Conservation (phyloP, 2,329 filamentous ascomycete genomes). For the Fusarium virguliforme region DNA sequence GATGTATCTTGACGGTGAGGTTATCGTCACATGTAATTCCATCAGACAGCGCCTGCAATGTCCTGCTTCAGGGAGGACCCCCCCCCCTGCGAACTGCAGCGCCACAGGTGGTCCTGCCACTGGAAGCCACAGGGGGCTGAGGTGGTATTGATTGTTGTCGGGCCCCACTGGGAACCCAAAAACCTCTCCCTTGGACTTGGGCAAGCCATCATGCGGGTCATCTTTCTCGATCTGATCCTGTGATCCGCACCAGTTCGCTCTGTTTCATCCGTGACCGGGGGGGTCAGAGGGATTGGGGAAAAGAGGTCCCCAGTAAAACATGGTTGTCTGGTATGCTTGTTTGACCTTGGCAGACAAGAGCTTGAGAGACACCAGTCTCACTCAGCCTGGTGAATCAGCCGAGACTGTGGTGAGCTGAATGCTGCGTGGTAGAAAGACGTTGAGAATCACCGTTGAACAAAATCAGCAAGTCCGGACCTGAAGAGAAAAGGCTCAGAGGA, state of each 20-base stretch:
- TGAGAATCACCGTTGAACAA: background rate
- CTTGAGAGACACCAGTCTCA: slow-evolving; percentile 5
- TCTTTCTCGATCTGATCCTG: slow-evolving; percentile 31
- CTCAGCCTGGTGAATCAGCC: slow-evolving; percentile 3
- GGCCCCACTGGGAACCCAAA: background rate
- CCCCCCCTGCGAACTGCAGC: slow-evolving; percentile 13
- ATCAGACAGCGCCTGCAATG: slow-evolving; percentile 12
- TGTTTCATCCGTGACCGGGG: slow-evolving; percentile 34
- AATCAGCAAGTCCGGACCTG: background rate
- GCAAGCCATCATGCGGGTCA: slow-evolving; percentile 28
- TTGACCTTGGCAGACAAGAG: background rate
- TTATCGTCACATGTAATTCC: slow-evolving; percentile 38
- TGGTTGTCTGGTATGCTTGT: slow-evolving; percentile 2
- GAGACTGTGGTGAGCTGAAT: slow-evolving; percentile 6
- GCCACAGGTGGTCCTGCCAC: slow-evolving; percentile 26
- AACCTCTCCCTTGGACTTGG: slow-evolving; percentile 7
- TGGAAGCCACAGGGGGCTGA: slow-evolving; percentile 37
- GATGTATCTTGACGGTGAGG: slow-evolving; percentile 13
- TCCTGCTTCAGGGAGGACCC: slow-evolving; percentile 2
- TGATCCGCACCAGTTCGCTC: slow-evolving; percentile 25
- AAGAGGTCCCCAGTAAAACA: background rate
- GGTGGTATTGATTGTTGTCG: background rate
- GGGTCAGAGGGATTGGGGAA: slow-evolving; percentile 1
- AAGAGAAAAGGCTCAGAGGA: background rate
- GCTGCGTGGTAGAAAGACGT: background rate